Percentiles rank a stretch among this genome's conserved stretches.
These are phyloP conservation scores for Debaryomyces maramus DNA, from an alignment of 805 yeast genomes.

Conservation along the genomic window DNA sequence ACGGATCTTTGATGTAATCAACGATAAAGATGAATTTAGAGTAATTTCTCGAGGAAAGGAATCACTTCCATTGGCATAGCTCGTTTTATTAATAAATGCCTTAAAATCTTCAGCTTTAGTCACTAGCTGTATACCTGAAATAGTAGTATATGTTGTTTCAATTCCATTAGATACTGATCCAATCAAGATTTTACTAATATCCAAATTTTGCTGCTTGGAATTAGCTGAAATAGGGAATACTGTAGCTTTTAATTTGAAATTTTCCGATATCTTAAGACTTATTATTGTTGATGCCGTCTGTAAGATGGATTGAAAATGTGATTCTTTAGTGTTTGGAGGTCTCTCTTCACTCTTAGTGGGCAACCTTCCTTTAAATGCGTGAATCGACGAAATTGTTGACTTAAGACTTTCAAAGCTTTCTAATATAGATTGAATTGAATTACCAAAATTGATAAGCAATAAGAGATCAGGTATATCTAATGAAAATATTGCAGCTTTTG, in stretches of 20 bases:
- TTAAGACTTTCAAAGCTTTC: constrained; percentile 18
- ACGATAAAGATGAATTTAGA: constrained; percentile 15
- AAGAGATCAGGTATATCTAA: constrained; percentile 24
- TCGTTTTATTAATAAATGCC: constrained; percentile 15
- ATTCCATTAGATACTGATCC: constrained; percentile 8
- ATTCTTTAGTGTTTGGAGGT: neutral
- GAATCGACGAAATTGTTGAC: constrained; percentile 7
- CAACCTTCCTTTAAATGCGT: neutral
- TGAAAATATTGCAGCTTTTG: constrained; percentile 37
- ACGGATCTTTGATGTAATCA: constrained; percentile 16
- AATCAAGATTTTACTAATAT: constrained; percentile 32
- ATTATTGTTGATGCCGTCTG: constrained; percentile 42
- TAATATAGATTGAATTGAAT: constrained; percentile 22
- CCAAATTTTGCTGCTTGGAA: constrained; percentile 30
- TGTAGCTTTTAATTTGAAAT: constrained; percentile 20
- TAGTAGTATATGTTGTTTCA: constrained; percentile 17
- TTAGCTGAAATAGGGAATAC: constrained; percentile 48
- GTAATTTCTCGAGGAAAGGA: constrained; percentile 18
- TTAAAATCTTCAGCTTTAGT: constrained; percentile 27
- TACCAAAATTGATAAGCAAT: constrained; percentile 25
- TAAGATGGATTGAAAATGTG: constrained; percentile 25
- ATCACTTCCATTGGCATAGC: constrained; percentile 8
- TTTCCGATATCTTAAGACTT: constrained; percentile 18
- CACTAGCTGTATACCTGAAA: constrained; percentile 26
- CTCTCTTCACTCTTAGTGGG: neutral